These are phyloP conservation scores for Claviceps monticola DNA, from an alignment of 2,329 filamentous ascomycete species.

Conservation along the genomic window DNA sequence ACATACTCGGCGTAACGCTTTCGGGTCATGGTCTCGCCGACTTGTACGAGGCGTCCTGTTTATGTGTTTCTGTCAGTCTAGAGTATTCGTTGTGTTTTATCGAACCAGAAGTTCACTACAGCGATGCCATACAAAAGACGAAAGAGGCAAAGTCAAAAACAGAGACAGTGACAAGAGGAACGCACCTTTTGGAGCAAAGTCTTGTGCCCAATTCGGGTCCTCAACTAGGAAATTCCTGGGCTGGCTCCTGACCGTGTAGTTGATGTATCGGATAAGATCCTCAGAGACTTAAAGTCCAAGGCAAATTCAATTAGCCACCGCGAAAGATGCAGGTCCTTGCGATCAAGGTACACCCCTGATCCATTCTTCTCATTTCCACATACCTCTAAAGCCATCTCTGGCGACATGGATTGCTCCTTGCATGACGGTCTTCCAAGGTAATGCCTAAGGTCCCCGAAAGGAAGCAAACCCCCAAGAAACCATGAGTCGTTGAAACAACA, in stretches of 20 bases:
- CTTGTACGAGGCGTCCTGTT: constrained; percentile 45
- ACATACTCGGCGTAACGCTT: constrained; percentile 55
- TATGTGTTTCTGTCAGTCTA: background rate
- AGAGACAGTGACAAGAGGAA: background rate
- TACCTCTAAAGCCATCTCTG: constrained; percentile 50
- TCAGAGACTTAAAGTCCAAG: constrained; percentile 37
- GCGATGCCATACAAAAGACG: background rate
- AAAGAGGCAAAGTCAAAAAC: background rate
- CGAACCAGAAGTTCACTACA: background rate
- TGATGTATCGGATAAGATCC: constrained; percentile 66
- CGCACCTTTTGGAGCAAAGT: constrained; percentile 69
- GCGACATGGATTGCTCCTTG: constrained; percentile 63
- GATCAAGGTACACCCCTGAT: too few species aligned
- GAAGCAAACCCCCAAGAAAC: background rate
- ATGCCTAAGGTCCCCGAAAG: constrained; percentile 17
- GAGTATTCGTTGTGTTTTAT: background rate
- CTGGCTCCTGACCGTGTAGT: constrained; percentile 23
- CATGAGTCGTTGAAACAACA: too few species aligned
- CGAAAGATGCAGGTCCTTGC: background rate
- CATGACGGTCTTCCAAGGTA: constrained; percentile 60
- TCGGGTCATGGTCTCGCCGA: constrained; percentile 68
- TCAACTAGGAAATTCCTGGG: constrained; percentile 51
- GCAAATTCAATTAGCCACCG: background rate
- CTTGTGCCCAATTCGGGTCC: constrained; percentile 68
- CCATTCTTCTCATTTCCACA: constrained; percentile 1